Conservation (phyloP, 1,139 yeast genomes). For the Kodamaea sp. region DNA sequence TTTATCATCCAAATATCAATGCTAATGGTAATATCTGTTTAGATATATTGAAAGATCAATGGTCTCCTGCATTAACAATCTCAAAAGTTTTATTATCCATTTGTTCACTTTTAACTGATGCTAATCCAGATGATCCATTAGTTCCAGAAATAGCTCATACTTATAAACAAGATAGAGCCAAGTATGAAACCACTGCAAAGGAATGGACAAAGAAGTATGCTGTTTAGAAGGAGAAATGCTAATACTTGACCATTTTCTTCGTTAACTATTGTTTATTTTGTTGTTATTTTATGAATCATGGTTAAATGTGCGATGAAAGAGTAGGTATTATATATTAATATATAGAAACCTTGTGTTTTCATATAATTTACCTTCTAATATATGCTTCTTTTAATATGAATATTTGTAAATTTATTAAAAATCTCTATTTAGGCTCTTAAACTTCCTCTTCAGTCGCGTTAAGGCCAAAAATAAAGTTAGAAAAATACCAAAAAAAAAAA, state of each 20-base stretch:
- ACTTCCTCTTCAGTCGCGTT: too few species aligned
- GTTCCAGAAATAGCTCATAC: slow-evolving; percentile 98
- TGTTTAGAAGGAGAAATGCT: slow-evolving; percentile 42
- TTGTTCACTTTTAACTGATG: slow-evolving; percentile 90
- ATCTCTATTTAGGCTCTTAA: too few species aligned
- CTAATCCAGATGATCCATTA: slow-evolving; percentile 98
- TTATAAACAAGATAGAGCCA: slow-evolving; percentile 89
- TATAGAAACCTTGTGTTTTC: not conserved
- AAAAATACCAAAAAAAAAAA: too few species aligned
- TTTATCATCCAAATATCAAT: slow-evolving; percentile 89
- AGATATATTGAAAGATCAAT: slow-evolving; percentile 81
- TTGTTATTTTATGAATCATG: not conserved
- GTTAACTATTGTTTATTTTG: not conserved
- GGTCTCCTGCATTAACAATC: slow-evolving; percentile 90
- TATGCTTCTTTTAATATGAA: not conserved
- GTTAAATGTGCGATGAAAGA: not conserved
- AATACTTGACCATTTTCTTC: not conserved
- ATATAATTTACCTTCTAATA: not conserved
- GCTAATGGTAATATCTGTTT: slow-evolving; percentile 84
- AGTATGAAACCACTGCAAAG: slow-evolving; percentile 95
- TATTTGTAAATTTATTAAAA: too few species aligned
- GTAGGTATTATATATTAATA: not conserved
- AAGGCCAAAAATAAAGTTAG: too few species aligned
- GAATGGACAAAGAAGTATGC: slow-evolving; percentile 99
- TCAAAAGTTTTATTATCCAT: slow-evolving; percentile 86